Conservation (phyloP, 169 alveolate genomes). For the Perkinsus olseni region DNA sequence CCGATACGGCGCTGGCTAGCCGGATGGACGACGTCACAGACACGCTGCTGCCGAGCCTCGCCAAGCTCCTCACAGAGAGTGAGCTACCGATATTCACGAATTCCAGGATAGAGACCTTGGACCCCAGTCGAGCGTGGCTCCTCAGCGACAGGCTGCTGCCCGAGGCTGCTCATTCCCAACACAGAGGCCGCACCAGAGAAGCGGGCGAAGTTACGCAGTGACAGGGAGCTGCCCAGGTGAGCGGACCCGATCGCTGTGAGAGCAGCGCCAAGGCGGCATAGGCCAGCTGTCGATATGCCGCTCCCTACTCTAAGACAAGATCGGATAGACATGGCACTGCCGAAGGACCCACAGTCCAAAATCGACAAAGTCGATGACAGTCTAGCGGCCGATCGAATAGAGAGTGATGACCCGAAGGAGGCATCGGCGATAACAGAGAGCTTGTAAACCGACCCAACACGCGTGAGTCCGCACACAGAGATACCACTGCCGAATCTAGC, state of each 20-base stretch:
- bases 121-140: slow-evolving; percentile 1
- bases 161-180: not conserved
- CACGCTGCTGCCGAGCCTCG: not conserved
- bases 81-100: not conserved
- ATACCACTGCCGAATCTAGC: not conserved
- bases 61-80: not conserved
- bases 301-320: not conserved
- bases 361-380: not conserved
- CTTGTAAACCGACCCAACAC: not conserved
- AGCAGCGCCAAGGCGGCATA: not conserved
- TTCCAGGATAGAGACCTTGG: not conserved
- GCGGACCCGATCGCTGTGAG: not conserved
- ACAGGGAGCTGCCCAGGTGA: not conserved
- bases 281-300: not conserved
- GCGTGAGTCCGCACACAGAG: not conserved
- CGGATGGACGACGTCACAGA: not conserved
- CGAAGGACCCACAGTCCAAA: not conserved
- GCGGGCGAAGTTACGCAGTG: not conserved
- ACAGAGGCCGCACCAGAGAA: not conserved
- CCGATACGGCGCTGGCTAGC: not conserved
- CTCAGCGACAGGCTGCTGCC: not conserved
- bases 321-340: not conserved
- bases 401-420: not conserved
- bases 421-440: not conserved
- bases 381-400: not conserved